These are phyloP conservation scores for Niebla homalea DNA, from an alignment of 495 filamentous ascomycete genomes.

Conservation along the genomic window DNA sequence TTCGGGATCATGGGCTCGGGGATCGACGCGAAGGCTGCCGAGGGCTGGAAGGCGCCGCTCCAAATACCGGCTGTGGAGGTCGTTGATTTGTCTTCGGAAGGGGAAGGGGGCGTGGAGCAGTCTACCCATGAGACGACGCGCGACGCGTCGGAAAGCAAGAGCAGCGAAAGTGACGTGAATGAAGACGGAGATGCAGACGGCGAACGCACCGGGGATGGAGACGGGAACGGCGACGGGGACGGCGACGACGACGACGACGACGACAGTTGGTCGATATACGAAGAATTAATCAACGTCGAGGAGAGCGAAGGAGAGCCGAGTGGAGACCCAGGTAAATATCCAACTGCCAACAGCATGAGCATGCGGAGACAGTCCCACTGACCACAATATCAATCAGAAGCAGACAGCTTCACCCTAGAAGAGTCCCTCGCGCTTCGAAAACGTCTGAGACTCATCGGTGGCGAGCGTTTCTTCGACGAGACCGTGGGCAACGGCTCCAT, in stretches of 20 bases:
- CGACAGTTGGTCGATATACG: slow-evolving; percentile 43
- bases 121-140: slow-evolving; percentile 4
- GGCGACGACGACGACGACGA: slow-evolving; percentile 14
- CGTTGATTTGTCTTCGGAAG: slow-evolving; percentile 25
- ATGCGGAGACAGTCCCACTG: background rate
- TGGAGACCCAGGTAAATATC: background rate
- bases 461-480: slow-evolving; percentile 57
- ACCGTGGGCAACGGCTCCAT: slow-evolving; percentile 56
- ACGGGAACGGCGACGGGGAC: slow-evolving; percentile 44
- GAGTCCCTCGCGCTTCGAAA: slow-evolving; percentile 57
- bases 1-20: background rate
- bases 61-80: slow-evolving; percentile 34
- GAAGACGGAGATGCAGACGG: slow-evolving; percentile 44
- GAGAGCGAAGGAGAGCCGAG: slow-evolving; percentile 39
- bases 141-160: slow-evolving; percentile 13
- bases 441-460: slow-evolving; percentile 60
- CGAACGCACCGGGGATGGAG: slow-evolving; percentile 51
- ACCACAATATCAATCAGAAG: background rate
- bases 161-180: slow-evolving; percentile 43
- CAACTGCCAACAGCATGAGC: background rate
- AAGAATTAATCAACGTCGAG: slow-evolving; percentile 52
- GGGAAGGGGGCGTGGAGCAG: background rate
- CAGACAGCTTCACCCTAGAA: slow-evolving; percentile 55
- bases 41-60: slow-evolving; percentile 16
- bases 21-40: background rate